A percentile compares a stretch with the other conserved stretches of the same genome.
phyloP scores from a whole-genome alignment of 2,329 filamentous ascomycete species.

The Fusarium sacchari region DNA sequence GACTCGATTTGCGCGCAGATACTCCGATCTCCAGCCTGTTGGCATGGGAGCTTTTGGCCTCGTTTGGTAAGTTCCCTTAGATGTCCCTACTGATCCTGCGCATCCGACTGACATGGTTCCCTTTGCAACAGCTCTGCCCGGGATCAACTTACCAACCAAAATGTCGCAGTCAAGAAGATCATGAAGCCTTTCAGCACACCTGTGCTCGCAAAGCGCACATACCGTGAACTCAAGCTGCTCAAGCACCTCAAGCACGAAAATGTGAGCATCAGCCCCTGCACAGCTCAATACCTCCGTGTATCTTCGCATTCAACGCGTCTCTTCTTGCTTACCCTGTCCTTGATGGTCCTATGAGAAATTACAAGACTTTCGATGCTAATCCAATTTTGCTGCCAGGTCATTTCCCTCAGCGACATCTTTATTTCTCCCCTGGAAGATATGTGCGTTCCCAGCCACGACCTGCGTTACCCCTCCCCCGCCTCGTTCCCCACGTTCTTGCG shows the following conservation, averaged over 20 bases:
- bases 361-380: slow-evolving; percentile 27
- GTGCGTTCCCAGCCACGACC: slow-evolving; percentile 61
- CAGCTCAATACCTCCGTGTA: background rate
- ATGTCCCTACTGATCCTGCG: slow-evolving; percentile 10
- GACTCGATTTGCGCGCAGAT: slow-evolving; percentile 63
- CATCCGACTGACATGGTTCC: slow-evolving; percentile 8
- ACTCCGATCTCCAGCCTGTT: slow-evolving; percentile 97
- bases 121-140: slow-evolving; percentile 79
- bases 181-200: slow-evolving; percentile 99
- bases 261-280: slow-evolving; percentile 59
- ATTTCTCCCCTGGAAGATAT: slow-evolving; percentile 99
- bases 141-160: slow-evolving; percentile 96
- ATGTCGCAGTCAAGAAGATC: slow-evolving; percentile 99
- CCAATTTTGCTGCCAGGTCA: slow-evolving; percentile 69
- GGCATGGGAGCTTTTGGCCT: slow-evolving; percentile 99
- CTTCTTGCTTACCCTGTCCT: slow-evolving; percentile 31
- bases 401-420: slow-evolving; percentile 98
- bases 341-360: background rate
- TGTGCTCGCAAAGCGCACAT: slow-evolving; percentile 96
- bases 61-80: slow-evolving; percentile 77
- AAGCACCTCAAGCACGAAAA: slow-evolving; percentile 98
- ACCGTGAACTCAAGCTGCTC: slow-evolving; percentile 94
- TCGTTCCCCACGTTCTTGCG: slow-evolving; percentile 11
- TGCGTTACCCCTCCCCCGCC: slow-evolving; percentile 13
- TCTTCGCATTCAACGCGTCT: background rate